Base-by-base conservation (phyloP, 2,329 filamentous ascomycete species). In the Aspergillus sp. region DNA sequence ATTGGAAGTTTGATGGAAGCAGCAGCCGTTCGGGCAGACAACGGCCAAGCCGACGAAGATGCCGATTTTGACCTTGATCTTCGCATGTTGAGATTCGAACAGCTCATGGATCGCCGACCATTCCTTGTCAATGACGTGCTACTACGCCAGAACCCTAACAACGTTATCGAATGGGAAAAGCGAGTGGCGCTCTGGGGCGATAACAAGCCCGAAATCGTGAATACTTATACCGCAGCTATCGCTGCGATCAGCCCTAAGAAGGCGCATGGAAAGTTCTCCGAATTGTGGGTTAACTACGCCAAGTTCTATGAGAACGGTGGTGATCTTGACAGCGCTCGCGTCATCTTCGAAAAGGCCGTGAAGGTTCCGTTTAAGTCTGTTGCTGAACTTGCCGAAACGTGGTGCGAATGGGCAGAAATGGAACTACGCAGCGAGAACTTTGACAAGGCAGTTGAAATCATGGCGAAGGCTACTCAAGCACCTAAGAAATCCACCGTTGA, bases 371-470 rank as follows among this genome's bases (percentile, higher is more conserved):
- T 95, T 80, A 97, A 96, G 68, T 95, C 92, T 0, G 93, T 99
- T n/a, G 86, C 89, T 25, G 94, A 99, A 72, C 81, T 99, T 53
- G 94, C 94, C 17, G 94, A 99, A 66, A 96, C 94, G 82, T 99
- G 94, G 94, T 95, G 95, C 58, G 91, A 96, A 74, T 99, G 94
- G 93, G 93, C 95, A 1, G 93, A 99, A 73, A 91, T 99, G 88
- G 94, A 99, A 71, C 80, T 99, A 45, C 88, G 94, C 45, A 91
- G 91, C 65, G 92, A 97, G 65, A 95, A 97, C 67, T 97, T 97
- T 59, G 92, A 97, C 68, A 88, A 89, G 64, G 94, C 95, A 3
- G 88, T 97, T 57, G 88, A 88, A 56, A 93, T 99, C 68, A 97
- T 99, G 92, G 89, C 90, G 38, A 97, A 96, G 72, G 94, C 94